Conservation (phyloP, 2,329 filamentous ascomycete species). For the Aspergillus quadricinctus region DNA sequence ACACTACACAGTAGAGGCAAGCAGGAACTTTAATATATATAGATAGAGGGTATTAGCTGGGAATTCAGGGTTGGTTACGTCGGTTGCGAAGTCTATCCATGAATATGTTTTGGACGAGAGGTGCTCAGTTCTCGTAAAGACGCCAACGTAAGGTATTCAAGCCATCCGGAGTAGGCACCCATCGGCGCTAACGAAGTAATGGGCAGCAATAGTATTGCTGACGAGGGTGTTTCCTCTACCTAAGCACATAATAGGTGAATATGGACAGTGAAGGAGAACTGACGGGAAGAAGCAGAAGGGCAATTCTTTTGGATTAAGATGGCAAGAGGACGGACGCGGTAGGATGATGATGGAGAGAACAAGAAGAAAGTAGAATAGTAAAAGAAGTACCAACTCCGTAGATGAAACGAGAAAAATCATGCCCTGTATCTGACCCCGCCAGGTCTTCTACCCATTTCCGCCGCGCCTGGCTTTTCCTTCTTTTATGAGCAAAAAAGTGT, state of each 20-base stretch:
- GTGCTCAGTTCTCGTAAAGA: neutral
- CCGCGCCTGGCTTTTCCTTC: constrained; percentile 17
- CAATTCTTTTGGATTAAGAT: constrained; percentile 32
- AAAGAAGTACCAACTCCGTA: constrained; percentile 37
- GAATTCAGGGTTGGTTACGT: neutral
- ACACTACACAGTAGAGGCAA: no score
- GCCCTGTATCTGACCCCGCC: constrained; percentile 23
- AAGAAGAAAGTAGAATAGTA: constrained; percentile 24
- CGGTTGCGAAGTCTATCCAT: neutral
- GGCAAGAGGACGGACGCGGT: neutral
- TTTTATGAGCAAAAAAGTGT: constrained; percentile 15
- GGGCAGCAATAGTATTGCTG: neutral
- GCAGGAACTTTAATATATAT: no score
- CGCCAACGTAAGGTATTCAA: neutral
- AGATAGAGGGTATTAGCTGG: no score
- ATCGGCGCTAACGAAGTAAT: neutral
- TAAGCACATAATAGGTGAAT: neutral
- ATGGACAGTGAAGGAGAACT: constrained; percentile 1
- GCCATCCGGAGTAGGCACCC: neutral
- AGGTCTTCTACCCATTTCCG: constrained; percentile 24
- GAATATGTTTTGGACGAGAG: neutral
- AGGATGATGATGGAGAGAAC: constrained; percentile 5
- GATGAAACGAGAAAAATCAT: constrained; percentile 35
- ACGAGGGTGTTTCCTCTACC: neutral
- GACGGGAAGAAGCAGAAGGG: constrained; percentile 21